A percentile compares a stretch with the other conserved stretches of the same genome.
phyloP scores from a whole-genome alignment of 805 yeast species.

The Osmozyma mogii region DNA sequence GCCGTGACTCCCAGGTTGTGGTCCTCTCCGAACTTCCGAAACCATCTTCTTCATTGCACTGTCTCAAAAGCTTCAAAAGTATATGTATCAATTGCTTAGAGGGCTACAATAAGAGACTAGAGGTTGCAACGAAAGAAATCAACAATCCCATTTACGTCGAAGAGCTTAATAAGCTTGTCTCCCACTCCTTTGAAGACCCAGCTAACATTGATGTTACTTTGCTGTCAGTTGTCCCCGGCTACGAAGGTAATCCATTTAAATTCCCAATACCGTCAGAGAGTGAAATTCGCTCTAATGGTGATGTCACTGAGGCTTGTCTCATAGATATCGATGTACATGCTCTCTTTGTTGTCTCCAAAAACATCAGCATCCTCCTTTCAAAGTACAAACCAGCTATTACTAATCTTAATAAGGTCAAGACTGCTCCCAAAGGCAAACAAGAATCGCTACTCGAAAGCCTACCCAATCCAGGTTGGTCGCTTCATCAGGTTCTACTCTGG shows the following conservation, averaged over 20 bases:
- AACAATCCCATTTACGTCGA: slow-evolving; percentile 10
- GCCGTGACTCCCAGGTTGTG: slow-evolving; percentile 25
- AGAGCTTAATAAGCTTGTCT: slow-evolving; percentile 16
- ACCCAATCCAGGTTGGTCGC: slow-evolving; percentile 30
- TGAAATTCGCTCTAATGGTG: slow-evolving; percentile 5
- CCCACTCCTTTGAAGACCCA: slow-evolving; percentile 13
- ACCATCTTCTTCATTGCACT: slow-evolving; percentile 14
- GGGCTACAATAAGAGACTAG: slow-evolving; percentile 31
- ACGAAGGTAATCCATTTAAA: neutral
- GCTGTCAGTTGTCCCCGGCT: neutral
- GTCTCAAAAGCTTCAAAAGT: slow-evolving; percentile 21
- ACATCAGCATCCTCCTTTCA: slow-evolving; percentile 21
- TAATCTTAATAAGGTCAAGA: slow-evolving; percentile 7
- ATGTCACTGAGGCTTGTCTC: slow-evolving; percentile 20
- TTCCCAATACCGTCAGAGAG: neutral
- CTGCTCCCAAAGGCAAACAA: slow-evolving; percentile 5
- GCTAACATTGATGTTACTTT: slow-evolving; percentile 22
- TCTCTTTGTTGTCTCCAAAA: slow-evolving; percentile 18
- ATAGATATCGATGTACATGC: slow-evolving; percentile 34
- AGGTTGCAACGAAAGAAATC: slow-evolving; percentile 19
- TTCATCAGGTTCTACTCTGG: slow-evolving; percentile 41
- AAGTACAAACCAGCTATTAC: slow-evolving; percentile 13
- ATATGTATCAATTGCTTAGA: slow-evolving; percentile 22
- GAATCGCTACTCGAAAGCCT: slow-evolving; percentile 8
- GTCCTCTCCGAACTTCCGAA: slow-evolving; percentile 27